Conservation (phyloP, 805 yeast species). For the Starmera quercuum region DNA sequence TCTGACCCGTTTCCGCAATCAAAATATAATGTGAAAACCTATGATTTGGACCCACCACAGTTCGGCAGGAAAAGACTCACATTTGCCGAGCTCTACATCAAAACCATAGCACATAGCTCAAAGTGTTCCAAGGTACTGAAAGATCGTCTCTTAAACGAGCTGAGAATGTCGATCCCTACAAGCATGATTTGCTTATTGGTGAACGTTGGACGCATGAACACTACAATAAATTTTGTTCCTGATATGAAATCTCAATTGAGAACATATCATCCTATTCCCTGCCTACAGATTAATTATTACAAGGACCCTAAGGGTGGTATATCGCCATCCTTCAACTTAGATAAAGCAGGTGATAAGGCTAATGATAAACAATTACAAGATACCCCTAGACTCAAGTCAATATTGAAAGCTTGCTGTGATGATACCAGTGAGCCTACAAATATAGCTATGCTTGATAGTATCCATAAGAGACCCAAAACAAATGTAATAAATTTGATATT, state of each 20-base stretch:
- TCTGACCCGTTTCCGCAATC: slow-evolving; percentile 48
- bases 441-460: slow-evolving; percentile 36
- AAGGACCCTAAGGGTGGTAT: slow-evolving; percentile 26
- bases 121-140: slow-evolving; percentile 79
- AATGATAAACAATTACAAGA: slow-evolving; percentile 82
- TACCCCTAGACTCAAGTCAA: slow-evolving; percentile 88
- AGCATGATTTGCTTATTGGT: slow-evolving; percentile 81
- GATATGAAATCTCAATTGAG: slow-evolving; percentile 93
- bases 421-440: slow-evolving; percentile 43
- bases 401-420: slow-evolving; percentile 82
- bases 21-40: slow-evolving; percentile 22
- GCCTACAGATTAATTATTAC: slow-evolving; percentile 60
- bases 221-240: slow-evolving; percentile 89
- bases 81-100: slow-evolving; percentile 76
- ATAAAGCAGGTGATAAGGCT: slow-evolving; percentile 21
- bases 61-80: slow-evolving; percentile 41
- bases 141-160: slow-evolving; percentile 62
- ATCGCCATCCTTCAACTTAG: slow-evolving; percentile 23
- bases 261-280: slow-evolving; percentile 90
- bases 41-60: slow-evolving; percentile 25
- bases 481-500: slow-evolving; percentile 77
- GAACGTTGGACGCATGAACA: slow-evolving; percentile 88
- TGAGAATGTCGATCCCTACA: slow-evolving; percentile 57
- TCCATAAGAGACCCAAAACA: slow-evolving; percentile 32
- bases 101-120: slow-evolving; percentile 73